phyloP scores from a whole-genome alignment of 2,329 filamentous ascomycete genomes.

The Penicillium palitans region DNA sequence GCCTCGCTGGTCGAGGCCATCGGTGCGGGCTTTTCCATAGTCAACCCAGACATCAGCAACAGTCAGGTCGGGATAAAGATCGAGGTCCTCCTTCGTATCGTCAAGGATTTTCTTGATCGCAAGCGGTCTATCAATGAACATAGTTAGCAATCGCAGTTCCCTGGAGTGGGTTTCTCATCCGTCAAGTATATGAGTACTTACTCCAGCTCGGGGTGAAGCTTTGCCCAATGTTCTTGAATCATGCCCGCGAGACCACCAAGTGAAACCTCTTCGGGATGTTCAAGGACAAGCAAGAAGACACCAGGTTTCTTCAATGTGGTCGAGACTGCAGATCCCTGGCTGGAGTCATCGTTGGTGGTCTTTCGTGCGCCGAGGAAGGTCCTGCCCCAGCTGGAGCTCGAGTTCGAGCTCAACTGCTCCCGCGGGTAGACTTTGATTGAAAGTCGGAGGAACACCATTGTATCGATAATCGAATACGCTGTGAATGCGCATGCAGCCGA shows the following conservation, averaged over 20 bases:
- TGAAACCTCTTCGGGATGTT: slow-evolving; percentile 33
- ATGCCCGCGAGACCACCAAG: slow-evolving; percentile 33
- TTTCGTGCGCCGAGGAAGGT: slow-evolving; percentile 16
- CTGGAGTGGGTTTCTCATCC: not conserved
- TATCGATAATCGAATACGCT: accelerated
- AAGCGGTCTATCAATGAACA: slow-evolving; percentile 29
- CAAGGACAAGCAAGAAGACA: slow-evolving; percentile 35
- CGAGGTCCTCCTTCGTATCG: slow-evolving; percentile 33
- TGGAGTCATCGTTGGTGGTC: slow-evolving; percentile 17
- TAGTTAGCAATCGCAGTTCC: slow-evolving; percentile 3
- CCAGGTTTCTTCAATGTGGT: slow-evolving; percentile 22
- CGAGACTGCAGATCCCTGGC: slow-evolving; percentile 8
- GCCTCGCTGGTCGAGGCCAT: slow-evolving; percentile 39
- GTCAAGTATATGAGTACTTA: slow-evolving; percentile 24
- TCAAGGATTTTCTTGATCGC: slow-evolving; percentile 42
- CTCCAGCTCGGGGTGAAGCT: slow-evolving; percentile 34
- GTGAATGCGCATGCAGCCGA: not conserved
- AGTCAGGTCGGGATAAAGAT: slow-evolving; percentile 36
- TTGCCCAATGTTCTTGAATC: slow-evolving; percentile 38
- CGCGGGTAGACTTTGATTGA: slow-evolving; percentile 37
- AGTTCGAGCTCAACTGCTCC: slow-evolving; percentile 23
- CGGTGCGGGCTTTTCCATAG: slow-evolving; percentile 34
- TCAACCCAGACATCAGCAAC: slow-evolving; percentile 44
- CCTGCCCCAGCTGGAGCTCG: slow-evolving; percentile 5
- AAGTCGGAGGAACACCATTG: slow-evolving; percentile 41